These are phyloP conservation scores for Guadua angustifolia DNA, from an alignment of 176 grass and related monocot species.

Conservation along the genomic window DNA sequence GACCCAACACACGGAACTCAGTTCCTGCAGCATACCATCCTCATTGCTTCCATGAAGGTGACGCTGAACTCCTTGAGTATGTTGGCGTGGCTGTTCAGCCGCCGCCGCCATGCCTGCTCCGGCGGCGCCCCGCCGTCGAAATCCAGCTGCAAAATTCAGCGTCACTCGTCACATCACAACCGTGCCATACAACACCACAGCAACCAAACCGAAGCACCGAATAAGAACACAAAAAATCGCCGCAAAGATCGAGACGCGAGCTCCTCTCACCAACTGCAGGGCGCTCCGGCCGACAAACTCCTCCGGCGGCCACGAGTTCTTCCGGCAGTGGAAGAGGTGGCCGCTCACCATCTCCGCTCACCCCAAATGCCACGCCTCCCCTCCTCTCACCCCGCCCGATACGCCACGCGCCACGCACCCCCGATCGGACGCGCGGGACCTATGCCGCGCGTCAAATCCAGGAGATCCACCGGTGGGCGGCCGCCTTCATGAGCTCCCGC, in stretches of 20 bases:
- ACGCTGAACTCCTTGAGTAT: slow-evolving; percentile 95
- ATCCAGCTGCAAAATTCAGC: slow-evolving; percentile 67
- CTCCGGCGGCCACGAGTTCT: slow-evolving; percentile 92
- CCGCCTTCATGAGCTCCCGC: slow-evolving; percentile 32
- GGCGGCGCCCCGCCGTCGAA: slow-evolving; percentile 90
- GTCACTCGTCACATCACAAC: slow-evolving; percentile 2
- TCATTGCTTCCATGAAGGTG: slow-evolving; percentile 98
- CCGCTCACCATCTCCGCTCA: slow-evolving; percentile 71
- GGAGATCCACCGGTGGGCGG: slow-evolving; percentile 27
- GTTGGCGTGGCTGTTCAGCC: slow-evolving; percentile 93
- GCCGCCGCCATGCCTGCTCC: slow-evolving; percentile 87
- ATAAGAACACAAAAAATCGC: not conserved
- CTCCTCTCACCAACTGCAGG: slow-evolving; percentile 77
- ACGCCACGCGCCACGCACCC: not conserved
- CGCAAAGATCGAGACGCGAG: not conserved
- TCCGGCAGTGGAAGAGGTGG: slow-evolving; percentile 82
- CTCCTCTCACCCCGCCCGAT: not conserved
- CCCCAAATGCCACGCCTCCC: slow-evolving; percentile 16
- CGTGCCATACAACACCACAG: not conserved
- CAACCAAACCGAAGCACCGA: not conserved
- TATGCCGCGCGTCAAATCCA: not conserved
- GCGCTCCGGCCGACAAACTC: slow-evolving; percentile 71
- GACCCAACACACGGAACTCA: not conserved
- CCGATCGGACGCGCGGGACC: not conserved
- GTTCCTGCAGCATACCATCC: slow-evolving; percentile 63